Percentiles rank a stretch among this genome's conserved stretches.
Conservation (phyloP, 2,329 filamentous ascomycete species). For the Paraconiothyrium sp. region DNA sequence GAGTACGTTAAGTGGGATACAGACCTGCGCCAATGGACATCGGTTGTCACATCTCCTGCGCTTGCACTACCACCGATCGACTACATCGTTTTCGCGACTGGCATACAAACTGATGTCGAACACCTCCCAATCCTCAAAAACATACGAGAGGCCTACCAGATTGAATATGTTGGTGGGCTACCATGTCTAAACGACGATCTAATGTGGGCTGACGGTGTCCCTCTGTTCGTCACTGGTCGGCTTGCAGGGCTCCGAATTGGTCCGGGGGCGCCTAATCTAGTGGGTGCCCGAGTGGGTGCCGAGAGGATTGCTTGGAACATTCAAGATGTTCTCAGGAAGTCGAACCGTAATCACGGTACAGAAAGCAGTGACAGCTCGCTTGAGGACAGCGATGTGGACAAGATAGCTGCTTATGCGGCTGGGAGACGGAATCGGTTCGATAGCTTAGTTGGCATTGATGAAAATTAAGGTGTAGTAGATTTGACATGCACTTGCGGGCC, state of each 20-base stretch:
- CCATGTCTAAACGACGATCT: slow-evolving; percentile 80
- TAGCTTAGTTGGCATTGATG: slow-evolving; percentile 11
- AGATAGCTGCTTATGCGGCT: slow-evolving; percentile 5
- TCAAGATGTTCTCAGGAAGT: slow-evolving; percentile 62
- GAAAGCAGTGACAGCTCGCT: too few relatives aligned
- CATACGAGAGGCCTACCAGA: slow-evolving; percentile 68
- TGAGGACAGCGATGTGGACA: slow-evolving; percentile 2
- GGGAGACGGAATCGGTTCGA: slow-evolving; percentile 13
- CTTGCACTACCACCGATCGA: slow-evolving; percentile 64
- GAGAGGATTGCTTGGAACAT: slow-evolving; percentile 78
- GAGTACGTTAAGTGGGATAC: slow-evolving; percentile 61
- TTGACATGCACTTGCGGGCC: neutral
- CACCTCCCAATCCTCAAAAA: slow-evolving; percentile 69
- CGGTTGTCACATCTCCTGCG: slow-evolving; percentile 59
- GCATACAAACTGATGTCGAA: slow-evolving; percentile 70
- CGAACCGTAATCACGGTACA: neutral
- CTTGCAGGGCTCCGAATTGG: slow-evolving; percentile 74
- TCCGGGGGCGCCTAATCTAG: slow-evolving; percentile 77
- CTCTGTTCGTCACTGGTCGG: slow-evolving; percentile 75
- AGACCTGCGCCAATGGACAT: slow-evolving; percentile 39
- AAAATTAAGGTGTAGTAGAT: neutral
- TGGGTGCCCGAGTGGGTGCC: slow-evolving; percentile 75
- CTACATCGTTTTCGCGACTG: slow-evolving; percentile 81
- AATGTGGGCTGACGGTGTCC: slow-evolving; percentile 77
- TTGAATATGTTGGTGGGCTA: slow-evolving; percentile 71